These are phyloP conservation scores for Apophysomyces ossiformis DNA, from an alignment of 371 early-diverging fungal genomes.

Conservation along the genomic window DNA sequence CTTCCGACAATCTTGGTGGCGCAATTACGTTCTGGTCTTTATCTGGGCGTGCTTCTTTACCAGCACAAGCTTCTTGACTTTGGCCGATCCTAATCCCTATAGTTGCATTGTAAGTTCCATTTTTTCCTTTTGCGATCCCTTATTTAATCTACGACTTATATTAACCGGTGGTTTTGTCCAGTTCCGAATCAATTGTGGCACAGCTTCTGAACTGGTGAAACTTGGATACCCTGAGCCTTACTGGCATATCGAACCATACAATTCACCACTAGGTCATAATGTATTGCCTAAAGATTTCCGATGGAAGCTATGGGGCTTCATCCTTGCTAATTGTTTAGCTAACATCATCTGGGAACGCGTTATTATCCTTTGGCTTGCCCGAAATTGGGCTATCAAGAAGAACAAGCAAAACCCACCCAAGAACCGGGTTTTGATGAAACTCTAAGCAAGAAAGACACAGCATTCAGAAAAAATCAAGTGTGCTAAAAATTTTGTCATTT, in stretches of 20 bases:
- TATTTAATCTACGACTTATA: too few relatives aligned
- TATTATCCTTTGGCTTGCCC: conserved; percentile 57
- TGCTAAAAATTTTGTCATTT: background rate
- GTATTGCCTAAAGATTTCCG: conserved; percentile 70
- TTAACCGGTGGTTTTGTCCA: conserved; percentile 1
- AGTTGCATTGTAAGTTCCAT: conserved; percentile 53
- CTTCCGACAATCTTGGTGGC: conserved; percentile 64
- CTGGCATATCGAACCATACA: conserved; percentile 63
- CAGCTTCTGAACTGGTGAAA: conserved; percentile 43
- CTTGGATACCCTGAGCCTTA: conserved; percentile 58
- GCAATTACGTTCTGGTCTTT: conserved; percentile 65
- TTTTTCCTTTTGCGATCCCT: background rate
- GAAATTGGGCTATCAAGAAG: conserved; percentile 38
- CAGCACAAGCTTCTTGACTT: conserved; percentile 54
- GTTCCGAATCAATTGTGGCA: conserved; percentile 83
- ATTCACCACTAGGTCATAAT: conserved; percentile 67
- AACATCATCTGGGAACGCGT: conserved; percentile 59
- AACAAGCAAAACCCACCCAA: conserved; percentile 28
- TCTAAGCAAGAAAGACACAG: conserved; percentile 19
- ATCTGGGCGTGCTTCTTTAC: conserved; percentile 59
- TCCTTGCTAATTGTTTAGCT: conserved; percentile 47
- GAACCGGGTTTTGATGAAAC: conserved; percentile 30
- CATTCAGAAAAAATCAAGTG: background rate
- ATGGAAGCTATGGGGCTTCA: conserved; percentile 60
- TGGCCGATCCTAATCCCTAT: conserved; percentile 76